phyloP scores from a whole-genome alignment of 1,284 basidiomycete genomes.

The Volvariella volvacea region DNA sequence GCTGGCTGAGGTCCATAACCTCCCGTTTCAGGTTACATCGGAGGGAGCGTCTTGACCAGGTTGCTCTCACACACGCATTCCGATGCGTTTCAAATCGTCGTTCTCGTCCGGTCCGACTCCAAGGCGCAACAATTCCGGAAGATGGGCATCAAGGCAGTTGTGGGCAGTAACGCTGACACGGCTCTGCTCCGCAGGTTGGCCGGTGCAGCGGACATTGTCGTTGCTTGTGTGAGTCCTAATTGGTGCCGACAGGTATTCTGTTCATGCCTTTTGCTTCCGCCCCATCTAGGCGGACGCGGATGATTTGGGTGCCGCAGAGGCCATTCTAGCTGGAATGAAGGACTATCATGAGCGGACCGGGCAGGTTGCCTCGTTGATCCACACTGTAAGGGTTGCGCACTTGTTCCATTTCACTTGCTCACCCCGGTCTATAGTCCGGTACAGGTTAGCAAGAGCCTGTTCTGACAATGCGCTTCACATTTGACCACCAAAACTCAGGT shows the following conservation, averaged over 20 bases:
- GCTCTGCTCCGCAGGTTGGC: conserved; percentile 28
- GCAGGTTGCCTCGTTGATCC: conserved; percentile 31
- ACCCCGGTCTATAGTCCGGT: conserved; percentile 28
- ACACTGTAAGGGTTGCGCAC: conserved; percentile 31
- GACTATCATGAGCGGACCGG: conserved; percentile 25
- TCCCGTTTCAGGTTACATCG: conserved; percentile 40
- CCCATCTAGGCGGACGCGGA: conserved; percentile 36
- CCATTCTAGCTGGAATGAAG: conserved; percentile 35
- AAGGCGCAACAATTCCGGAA: conserved; percentile 29
- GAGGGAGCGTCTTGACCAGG: conserved; percentile 39
- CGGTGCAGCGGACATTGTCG: conserved; percentile 38
- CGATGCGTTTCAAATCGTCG: conserved; percentile 31
- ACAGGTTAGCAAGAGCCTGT: conserved; percentile 22
- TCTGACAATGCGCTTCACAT: background rate
- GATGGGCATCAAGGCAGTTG: conserved; percentile 28
- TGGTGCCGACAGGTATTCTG: background rate
- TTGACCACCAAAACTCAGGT: conserved; percentile 17
- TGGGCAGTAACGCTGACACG: conserved; percentile 33
- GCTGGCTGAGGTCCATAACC: background rate
- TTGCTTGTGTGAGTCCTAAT: conserved; percentile 32
- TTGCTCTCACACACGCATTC: conserved; percentile 35
- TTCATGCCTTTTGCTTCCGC: background rate
- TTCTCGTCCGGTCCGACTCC: conserved; percentile 32
- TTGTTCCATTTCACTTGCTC: background rate
- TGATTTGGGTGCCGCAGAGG: conserved; percentile 25